Evolutionary conservation across 805 yeast genomes (phyloP), one percentile per base, ranked within the genome.

Genomic region (Candida easanensis): DNA sequence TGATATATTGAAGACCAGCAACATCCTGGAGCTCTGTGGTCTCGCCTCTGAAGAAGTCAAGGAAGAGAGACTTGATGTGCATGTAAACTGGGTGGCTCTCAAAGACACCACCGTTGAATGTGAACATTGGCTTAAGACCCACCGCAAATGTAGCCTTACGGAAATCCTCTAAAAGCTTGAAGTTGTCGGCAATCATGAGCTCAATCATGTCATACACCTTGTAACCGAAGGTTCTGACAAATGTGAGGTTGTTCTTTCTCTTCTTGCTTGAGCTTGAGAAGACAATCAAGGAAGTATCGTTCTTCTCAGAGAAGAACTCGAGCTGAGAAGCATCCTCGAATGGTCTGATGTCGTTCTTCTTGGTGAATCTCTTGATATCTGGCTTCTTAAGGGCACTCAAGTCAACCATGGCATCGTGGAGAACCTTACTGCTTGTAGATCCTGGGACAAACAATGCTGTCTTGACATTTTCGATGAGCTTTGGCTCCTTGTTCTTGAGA

Each of bases 121-220:
- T 74, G 65, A 93, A 85, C 90, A 93, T 80, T 47, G 99, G 99
- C 63, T 88, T 90, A 62, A 91, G 71, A 22, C 99, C 99, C 30
- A 91, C 72, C 33, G 84, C 79, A 66, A 90, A 88, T 1, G 97
- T 88, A 43, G 72, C 62, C 54, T 84, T 82, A 54, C 77, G 81
- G 74, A 93, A 93, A 56, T 91, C 97, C 46, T 75, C 66, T 42
- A 93, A 72, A 31, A 90, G 70, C 63, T 88, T 88, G 60, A 64
- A 78, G 62, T 83, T 79, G 32, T 78, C 77, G 46, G 80, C 79
- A 33, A 88, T 77, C 42, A 84, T 76, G 48, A 93, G 72, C 69
- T 93, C 99, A 57, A 93, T 73, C 97, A 93, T 91, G 62, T 93
- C 99, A 63, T 84, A 91, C 11, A 93, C 68, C 64, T 88, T 86